Evolutionary conservation across 2,329 filamentous ascomycete genomes (phyloP), one percentile per base, ranked within the genome.

Genomic region (Dothistroma septosporum): DNA sequence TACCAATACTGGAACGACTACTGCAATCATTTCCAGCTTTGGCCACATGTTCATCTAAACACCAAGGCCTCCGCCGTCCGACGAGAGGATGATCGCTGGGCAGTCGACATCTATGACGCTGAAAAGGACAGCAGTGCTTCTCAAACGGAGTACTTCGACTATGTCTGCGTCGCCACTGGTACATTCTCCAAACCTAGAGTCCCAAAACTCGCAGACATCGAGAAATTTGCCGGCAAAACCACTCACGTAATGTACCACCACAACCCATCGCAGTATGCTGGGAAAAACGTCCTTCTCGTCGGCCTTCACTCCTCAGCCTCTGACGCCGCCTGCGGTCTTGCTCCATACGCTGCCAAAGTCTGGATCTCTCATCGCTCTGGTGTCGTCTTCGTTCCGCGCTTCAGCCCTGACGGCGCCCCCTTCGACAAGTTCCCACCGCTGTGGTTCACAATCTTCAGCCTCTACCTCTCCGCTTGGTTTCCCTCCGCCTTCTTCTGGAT

Each of bases 201-300:
- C 58, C 78, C 78, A 3, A 57, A 65, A 4, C 64, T 79, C 4
- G 67, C 72, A 24, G 77, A 73, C 0, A 55, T 72, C 12, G 75
- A 76, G 0, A 66, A 69, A 19, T 80, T 79, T 37, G 49, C 73
- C 21, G 78, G 78, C 9, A 64, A 70, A 1, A 63, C 77, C 3
- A 69, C 80, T 2, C 79, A 82, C 59, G 62, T 63, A 19, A 61
- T 59, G 59, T 63, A 58, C 37, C 50, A 53, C 8, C 19, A 65
- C 41, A 72, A 72, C 2, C 68, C 74, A 1, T 66, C 70, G 1
- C 66, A 69, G 19, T 80, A 78, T 66, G 70, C 73, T 12, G 75
- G 69, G 7, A 77, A 80, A 63, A 77, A 70, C 10, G 76, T 82
- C 1, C 59, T 82, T 0, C 69, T 82, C 0, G 70, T 81, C 2